These are phyloP conservation scores for Stephanodiscus minutulus DNA, from an alignment of 108 stramenopile genomes.

Conservation along the genomic window DNA sequence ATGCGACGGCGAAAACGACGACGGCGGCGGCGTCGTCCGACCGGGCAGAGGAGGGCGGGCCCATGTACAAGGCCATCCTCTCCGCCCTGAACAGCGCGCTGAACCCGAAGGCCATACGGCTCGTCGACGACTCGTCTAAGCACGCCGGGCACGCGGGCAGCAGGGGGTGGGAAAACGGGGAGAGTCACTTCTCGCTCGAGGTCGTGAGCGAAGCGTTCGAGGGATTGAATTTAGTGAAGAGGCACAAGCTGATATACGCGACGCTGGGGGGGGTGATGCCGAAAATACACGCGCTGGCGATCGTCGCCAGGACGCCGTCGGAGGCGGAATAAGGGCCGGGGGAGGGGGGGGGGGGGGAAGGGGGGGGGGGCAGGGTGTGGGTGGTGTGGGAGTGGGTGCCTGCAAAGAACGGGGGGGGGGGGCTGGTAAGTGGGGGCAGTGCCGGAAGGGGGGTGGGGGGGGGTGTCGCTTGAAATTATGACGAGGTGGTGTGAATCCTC, in stretches of 20 bases:
- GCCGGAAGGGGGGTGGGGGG: no score
- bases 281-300: conserved; percentile 90
- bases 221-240: conserved; percentile 86
- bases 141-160: conserved; percentile 80
- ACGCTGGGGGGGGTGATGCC: conserved; percentile 90
- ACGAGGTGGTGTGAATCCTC: no score
- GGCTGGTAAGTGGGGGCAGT: no score
- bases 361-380: neutral
- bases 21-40: conserved; percentile 1
- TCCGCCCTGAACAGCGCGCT: conserved; percentile 63
- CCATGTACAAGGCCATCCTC: conserved; percentile 85
- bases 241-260: conserved; percentile 93
- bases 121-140: conserved; percentile 79
- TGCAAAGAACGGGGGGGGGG: no score
- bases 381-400: neutral
- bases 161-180: conserved; percentile 73
- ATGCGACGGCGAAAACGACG: conserved; percentile 8
- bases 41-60: no score
- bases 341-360: neutral
- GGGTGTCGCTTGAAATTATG: no score
- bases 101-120: conserved; percentile 65
- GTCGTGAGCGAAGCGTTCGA: conserved; percentile 92
- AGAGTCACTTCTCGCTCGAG: conserved; percentile 84
- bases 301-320: conserved; percentile 78
- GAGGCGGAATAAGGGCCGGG: conserved; percentile 49